Percentiles rank a stretch among this genome's conserved stretches.
Evolutionary conservation across 257 asterid genomes (phyloP).

Genomic region (Nicotiana tabacum): DNA sequence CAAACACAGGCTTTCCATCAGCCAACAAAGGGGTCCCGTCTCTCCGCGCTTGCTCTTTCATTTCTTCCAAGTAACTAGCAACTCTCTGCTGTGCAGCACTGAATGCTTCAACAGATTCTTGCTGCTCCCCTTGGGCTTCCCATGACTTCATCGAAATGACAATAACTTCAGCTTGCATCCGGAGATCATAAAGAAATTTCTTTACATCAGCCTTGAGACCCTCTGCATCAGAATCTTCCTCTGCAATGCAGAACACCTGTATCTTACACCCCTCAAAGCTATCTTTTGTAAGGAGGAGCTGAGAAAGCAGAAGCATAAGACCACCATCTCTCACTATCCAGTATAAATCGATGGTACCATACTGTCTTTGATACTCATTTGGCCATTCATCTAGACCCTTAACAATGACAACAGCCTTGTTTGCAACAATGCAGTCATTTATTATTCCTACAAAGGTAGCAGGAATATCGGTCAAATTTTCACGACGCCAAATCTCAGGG

Average conservation of each 20-base stretch:
- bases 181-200: conserved; percentile 90
- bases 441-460: conserved; percentile 86
- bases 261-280: conserved; percentile 96
- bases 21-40: conserved; percentile 61
- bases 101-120: conserved; percentile 79
- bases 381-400: conserved; percentile 99
- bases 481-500: conserved; percentile 98
- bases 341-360: conserved; percentile 86
- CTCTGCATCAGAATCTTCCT: conserved; percentile 94
- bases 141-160: conserved; percentile 91
- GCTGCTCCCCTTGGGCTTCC: conserved; percentile 72
- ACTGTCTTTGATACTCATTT: conserved; percentile 88
- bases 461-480: conserved; percentile 79
- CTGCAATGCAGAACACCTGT: conserved; percentile 94
- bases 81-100: conserved; percentile 59
- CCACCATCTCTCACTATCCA: conserved; percentile 99
- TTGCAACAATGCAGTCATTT: conserved; percentile 93
- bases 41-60: conserved; percentile 57
- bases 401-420: conserved; percentile 91
- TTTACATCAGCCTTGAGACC: conserved; percentile 81
- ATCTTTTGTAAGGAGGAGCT: conserved; percentile 85
- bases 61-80: conserved; percentile 37
- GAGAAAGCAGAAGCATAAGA: conserved; percentile 93
- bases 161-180: conserved; percentile 97
- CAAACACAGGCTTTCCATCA: conserved; percentile 70